Conservation (phyloP, 1,284 basidiomycete species). For the Crepidotus sp. region DNA sequence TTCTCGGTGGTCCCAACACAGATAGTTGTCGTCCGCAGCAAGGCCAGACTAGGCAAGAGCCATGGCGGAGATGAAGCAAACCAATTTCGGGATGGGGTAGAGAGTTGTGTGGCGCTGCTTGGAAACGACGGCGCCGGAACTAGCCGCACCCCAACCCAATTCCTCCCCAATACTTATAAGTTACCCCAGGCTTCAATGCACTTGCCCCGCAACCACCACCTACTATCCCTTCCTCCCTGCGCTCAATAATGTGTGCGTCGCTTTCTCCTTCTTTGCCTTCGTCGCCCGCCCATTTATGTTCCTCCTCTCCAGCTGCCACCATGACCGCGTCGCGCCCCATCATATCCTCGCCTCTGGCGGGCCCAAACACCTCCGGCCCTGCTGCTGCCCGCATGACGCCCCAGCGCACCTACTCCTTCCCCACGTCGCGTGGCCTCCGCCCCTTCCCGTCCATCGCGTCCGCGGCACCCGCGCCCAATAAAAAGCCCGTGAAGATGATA, state of each 20-base stretch:
- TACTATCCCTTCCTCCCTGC: not conserved
- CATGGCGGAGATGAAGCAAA: no score
- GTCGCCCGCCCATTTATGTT: constrained; percentile 5
- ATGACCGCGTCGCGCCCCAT: constrained; percentile 35
- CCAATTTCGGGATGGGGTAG: no score
- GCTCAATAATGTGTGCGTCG: constrained; percentile 9
- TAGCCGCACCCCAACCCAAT: no score
- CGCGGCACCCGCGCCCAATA: constrained; percentile 7
- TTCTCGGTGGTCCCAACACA: no score
- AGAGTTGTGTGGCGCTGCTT: no score
- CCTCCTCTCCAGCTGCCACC: constrained; percentile 15
- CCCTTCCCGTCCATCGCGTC: constrained; percentile 4
- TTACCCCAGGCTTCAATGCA: not conserved
- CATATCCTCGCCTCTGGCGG: constrained; percentile 56
- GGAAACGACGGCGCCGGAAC: no score
- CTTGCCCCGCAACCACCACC: not conserved
- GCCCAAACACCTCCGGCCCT: constrained; percentile 22
- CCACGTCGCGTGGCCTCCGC: constrained; percentile 41
- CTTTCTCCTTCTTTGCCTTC: not conserved
- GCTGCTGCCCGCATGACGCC: constrained; percentile 18
- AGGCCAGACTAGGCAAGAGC: no score
- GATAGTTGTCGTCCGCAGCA: no score
- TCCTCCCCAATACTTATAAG: no score
- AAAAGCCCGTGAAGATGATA: constrained; percentile 57
- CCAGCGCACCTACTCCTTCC: constrained; percentile 42